Conservation (phyloP, 1,139 yeast species). For the Candida sanyaensis region DNA sequence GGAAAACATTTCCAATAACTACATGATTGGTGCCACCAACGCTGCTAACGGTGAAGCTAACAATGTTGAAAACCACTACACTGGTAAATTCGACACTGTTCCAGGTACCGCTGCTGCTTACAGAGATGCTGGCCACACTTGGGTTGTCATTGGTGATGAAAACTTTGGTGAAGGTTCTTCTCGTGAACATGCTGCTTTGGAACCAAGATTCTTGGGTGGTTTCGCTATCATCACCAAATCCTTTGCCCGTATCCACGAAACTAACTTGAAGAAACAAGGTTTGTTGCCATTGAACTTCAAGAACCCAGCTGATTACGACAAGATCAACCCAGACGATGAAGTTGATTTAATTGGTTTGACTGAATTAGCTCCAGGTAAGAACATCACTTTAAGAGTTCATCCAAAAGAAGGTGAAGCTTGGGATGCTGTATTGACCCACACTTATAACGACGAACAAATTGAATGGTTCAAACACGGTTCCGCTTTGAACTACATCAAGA, state of each 20-base stretch:
- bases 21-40: conserved; percentile 95
- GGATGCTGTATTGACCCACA: conserved; percentile 74
- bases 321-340: conserved; percentile 74
- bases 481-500: conserved; percentile 86
- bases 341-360: conserved; percentile 84
- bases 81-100: too few species aligned
- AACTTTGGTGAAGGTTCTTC: conserved; percentile 99
- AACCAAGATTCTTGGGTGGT: conserved; percentile 94
- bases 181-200: conserved; percentile 97
- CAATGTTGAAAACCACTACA: conserved; percentile 52
- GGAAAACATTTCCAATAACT: conserved; percentile 92
- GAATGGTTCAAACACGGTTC: conserved; percentile 97
- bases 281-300: conserved; percentile 93
- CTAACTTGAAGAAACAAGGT: conserved; percentile 94
- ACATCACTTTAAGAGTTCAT: conserved; percentile 83
- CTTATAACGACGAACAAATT: conserved; percentile 99
- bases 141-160: conserved; percentile 97
- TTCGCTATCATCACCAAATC: conserved; percentile 86
- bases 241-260: conserved; percentile 87
- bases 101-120: conserved; percentile 63
- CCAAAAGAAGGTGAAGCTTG: conserved; percentile 88
- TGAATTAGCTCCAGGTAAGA: conserved; percentile 91
- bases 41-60: conserved; percentile 96
- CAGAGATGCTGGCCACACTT: conserved; percentile 94
- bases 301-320: conserved; percentile 85